Conservation (phyloP, 179 eudicot genomes). For the Beta lomatogona region DNA sequence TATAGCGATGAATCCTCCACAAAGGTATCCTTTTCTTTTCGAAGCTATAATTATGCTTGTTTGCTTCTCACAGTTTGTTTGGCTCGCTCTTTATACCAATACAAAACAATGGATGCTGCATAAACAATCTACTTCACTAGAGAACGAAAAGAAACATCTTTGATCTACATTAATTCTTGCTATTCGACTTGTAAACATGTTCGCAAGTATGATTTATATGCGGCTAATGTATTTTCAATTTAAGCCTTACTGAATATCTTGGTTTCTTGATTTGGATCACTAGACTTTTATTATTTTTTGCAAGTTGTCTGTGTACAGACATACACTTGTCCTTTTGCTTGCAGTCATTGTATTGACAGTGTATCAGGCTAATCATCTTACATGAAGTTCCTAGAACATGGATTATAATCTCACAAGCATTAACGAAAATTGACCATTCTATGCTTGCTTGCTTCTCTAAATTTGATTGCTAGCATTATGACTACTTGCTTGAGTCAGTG, state of each 20-base stretch:
- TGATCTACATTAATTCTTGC: conserved; percentile 12
- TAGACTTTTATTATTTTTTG: not conserved
- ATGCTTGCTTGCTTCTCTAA: not conserved
- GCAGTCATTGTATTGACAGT: too few species aligned
- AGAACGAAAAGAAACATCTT: conserved; percentile 48
- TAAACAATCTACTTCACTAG: conserved; percentile 33
- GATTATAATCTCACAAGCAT: too few species aligned
- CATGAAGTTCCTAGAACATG: too few species aligned
- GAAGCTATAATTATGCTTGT: conserved; percentile 87
- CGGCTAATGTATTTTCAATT: not conserved
- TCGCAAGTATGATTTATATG: not conserved
- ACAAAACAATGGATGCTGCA: conserved; percentile 68
- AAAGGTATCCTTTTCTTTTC: conserved; percentile 84
- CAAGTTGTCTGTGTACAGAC: not conserved
- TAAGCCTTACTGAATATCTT: not conserved
- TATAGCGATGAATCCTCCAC: conserved; percentile 58
- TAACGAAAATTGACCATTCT: too few species aligned
- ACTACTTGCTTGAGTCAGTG: not conserved
- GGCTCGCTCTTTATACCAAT: conserved; percentile 63
- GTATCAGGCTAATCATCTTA: too few species aligned
- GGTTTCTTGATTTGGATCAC: not conserved
- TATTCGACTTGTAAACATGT: not conserved
- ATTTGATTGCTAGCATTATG: not conserved
- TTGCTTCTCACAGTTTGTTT: conserved; percentile 85
- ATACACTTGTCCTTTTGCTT: not conserved